A percentile compares a stretch with the other conserved stretches of the same genome.
Evolutionary conservation across 1,139 yeast species (phyloP).

Genomic region (Yamadazyma kanchanaburiensis): DNA sequence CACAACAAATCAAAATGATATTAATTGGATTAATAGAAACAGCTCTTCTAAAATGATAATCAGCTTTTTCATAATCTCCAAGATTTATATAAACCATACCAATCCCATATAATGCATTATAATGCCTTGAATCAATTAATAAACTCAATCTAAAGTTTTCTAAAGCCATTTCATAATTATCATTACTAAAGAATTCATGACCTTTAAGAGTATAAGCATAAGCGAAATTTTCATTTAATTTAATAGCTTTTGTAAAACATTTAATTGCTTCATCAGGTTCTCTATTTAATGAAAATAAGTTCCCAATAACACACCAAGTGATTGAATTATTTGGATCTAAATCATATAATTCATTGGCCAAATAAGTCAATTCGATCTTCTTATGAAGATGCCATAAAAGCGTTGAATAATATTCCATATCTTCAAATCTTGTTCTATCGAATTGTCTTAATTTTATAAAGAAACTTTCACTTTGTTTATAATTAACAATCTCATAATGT

Average conservation of each 20-base stretch:
- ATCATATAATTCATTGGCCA: conserved; percentile 79
- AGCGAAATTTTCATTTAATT: conserved; percentile 67
- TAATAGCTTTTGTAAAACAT: conserved; percentile 79
- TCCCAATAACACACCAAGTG: conserved; percentile 93
- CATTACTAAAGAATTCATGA: conserved; percentile 85
- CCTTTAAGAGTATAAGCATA: conserved; percentile 94
- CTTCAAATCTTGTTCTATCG: conserved; percentile 80
- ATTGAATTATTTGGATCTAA: conserved; percentile 65
- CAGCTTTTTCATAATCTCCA: conserved; percentile 83
- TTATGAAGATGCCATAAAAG: conserved; percentile 89
- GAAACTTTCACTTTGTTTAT: conserved; percentile 67
- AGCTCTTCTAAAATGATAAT: conserved; percentile 84
- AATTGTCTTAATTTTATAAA: conserved; percentile 60
- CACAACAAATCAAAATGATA: conserved; percentile 85
- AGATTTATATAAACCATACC: conserved; percentile 91
- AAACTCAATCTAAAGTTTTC: conserved; percentile 81
- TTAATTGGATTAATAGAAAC: conserved; percentile 87
- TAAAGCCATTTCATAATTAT: conserved; percentile 87
- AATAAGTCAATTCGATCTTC: conserved; percentile 72
- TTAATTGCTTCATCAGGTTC: conserved; percentile 91
- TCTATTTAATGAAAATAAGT: conserved; percentile 75
- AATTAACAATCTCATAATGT: conserved; percentile 85
- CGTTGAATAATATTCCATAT: conserved; percentile 91
- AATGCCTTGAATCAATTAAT: conserved; percentile 75
- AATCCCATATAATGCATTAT: conserved; percentile 92